Percentiles rank a stretch among this genome's conserved stretches.
Conservation (phyloP, 208 protist genomes). For the Angomonas ambiguus region DNA sequence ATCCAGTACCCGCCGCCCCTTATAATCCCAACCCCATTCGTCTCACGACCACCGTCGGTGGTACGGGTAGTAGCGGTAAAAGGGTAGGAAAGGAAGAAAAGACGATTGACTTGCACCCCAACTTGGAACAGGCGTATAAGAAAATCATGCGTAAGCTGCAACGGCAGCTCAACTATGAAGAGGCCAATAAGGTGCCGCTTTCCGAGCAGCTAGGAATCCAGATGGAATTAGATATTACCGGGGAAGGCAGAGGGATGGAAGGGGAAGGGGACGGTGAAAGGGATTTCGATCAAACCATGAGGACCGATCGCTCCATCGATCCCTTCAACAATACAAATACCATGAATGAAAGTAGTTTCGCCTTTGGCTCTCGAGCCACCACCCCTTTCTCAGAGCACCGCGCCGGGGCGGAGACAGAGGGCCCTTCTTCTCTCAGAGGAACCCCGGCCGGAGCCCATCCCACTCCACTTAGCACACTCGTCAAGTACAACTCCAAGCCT, state of each 20-base stretch:
- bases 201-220: slow-evolving; percentile 66
- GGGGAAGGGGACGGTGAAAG: not conserved
- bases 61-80: not conserved
- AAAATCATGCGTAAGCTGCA: slow-evolving; percentile 85
- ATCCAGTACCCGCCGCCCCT: not conserved
- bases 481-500: not conserved
- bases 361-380: not conserved
- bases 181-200: slow-evolving; percentile 38
- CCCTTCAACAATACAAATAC: slow-evolving; percentile 3
- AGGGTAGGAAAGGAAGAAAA: not conserved
- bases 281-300: not conserved
- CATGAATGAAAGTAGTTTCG: not conserved
- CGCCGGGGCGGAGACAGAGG: not conserved
- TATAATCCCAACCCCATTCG: not conserved
- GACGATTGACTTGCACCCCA: slow-evolving; percentile 39
- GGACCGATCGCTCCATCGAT: not conserved
- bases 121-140: slow-evolving; percentile 69
- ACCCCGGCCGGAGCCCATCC: not conserved
- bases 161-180: slow-evolving; percentile 75
- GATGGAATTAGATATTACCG: slow-evolving; percentile 21
- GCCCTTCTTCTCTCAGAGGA: not conserved
- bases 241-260: slow-evolving; percentile 6
- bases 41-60: not conserved
- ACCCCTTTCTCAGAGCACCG: not conserved
- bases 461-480: not conserved